A percentile compares a stretch with the other conserved stretches of the same genome.
These are phyloP conservation scores for Schizothecium vesticola DNA, from an alignment of 495 filamentous ascomycete genomes.

Conservation along the genomic window DNA sequence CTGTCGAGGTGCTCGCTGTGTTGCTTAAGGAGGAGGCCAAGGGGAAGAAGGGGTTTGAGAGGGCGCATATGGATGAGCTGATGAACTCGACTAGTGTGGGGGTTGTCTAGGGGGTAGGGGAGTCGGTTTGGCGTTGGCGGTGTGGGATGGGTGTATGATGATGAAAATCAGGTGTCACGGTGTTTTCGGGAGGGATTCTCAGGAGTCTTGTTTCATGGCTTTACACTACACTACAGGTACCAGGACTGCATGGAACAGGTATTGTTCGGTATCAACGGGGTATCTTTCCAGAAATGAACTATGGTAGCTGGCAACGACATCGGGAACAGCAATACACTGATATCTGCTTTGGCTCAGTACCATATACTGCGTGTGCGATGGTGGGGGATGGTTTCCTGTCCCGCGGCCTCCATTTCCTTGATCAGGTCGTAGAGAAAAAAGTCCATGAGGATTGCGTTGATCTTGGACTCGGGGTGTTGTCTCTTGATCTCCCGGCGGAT, in stretches of 20 bases:
- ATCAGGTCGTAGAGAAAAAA: slow-evolving; percentile 95
- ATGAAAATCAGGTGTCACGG: not conserved
- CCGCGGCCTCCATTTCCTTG: slow-evolving; percentile 67
- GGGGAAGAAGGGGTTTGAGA: slow-evolving; percentile 44
- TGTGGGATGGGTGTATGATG: not conserved
- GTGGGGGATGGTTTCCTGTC: slow-evolving; percentile 67
- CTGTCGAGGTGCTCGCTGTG: slow-evolving; percentile 86
- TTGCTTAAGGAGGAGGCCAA: slow-evolving; percentile 64
- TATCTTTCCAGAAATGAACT: not conserved
- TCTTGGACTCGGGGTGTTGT: slow-evolving; percentile 58
- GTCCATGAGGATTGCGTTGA: slow-evolving; percentile 93
- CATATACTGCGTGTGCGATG: slow-evolving; percentile 93
- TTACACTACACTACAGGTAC: not conserved
- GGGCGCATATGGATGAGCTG: slow-evolving; percentile 76
- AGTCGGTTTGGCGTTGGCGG: not conserved
- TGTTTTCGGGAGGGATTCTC: not conserved
- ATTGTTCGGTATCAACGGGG: not conserved
- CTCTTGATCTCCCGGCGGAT: slow-evolving; percentile 76
- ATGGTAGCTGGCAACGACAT: not conserved
- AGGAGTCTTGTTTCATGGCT: not conserved
- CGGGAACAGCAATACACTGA: not conserved
- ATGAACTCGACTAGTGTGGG: slow-evolving; percentile 48
- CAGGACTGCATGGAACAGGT: not conserved
- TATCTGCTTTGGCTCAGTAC: slow-evolving; percentile 53
- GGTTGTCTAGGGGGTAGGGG: slow-evolving; percentile 16